Base-by-base conservation (phyloP, 495 filamentous ascomycete genomes). In the Aspergillus asperescens region DNA sequence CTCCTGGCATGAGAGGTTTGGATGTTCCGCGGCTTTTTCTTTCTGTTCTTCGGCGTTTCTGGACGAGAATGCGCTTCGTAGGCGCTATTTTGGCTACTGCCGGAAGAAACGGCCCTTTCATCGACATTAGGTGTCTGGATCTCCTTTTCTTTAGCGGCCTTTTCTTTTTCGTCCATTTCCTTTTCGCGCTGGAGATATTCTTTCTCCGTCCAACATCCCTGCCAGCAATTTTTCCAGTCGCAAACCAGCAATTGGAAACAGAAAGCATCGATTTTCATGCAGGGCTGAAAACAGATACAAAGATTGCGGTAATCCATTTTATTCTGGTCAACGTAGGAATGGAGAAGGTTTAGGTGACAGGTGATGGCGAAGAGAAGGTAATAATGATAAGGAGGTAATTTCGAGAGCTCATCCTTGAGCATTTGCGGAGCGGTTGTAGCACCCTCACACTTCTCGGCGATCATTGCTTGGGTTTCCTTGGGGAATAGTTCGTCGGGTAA, bases 311-410 rank as follows among this genome's bases (percentile, higher is more conserved):
- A 95, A 65, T 90, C 86, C 90, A 96, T 96, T 74, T 91, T 92
- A 76, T 94, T 96, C 67, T 87, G 87, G 28, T 89, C 88, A 24
- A 84, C 81, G 62, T 91, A 89, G 0, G 85, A 86, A 53, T 90
- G 86, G 12, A 96, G 81, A 4, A 95, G 79, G 62, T 87, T 90
- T 29, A 95, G 81, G 58, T 95, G 90, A 65, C 90, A 95, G 25
- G 90, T 96, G 57, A 95, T 93, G 56, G 90, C 90, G 67, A 95
- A 95, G 39, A 96, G 83, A 25, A 96, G 87, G 60, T 96, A 95
- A 69, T 96, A 96, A 69, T 96, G 90, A 73, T 88, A 95, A 0
- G 90, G 90, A 4, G 90, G 86, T 12, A 96, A 78, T 52, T 86
- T 89, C 3, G 90, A 94, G 3, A 96, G 84, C 66, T 94, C 90